Evolutionary conservation across 768 basidiomycete genomes (phyloP).

Genomic region (Lenzites betulinus): DNA sequence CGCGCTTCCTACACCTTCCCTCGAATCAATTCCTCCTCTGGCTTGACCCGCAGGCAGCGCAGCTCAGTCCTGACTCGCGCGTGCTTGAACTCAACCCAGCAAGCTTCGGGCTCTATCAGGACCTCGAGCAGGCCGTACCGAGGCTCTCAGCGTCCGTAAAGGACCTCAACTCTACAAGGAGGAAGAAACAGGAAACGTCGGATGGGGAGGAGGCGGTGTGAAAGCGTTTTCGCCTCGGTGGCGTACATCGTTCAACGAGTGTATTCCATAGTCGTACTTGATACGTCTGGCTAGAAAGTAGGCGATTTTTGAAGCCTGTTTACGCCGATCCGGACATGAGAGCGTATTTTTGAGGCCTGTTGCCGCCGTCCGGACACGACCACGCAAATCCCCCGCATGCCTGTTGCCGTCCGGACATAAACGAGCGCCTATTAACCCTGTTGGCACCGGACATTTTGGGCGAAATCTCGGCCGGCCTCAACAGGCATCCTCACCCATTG

Average conservation of each 20-base stretch:
- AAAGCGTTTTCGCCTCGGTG: not conserved
- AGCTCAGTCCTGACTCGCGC: not conserved
- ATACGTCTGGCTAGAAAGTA: not conserved
- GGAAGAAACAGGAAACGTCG: not conserved
- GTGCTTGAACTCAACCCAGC: not conserved
- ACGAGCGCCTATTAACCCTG: not conserved
- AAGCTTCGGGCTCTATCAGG: not conserved
- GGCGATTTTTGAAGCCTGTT: not conserved
- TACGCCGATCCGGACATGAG: not conserved
- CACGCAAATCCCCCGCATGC: not conserved
- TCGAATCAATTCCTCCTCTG: not conserved
- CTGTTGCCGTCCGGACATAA: not conserved
- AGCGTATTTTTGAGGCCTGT: not conserved
- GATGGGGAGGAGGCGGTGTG: not conserved
- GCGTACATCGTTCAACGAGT: not conserved
- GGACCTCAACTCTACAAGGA: not conserved
- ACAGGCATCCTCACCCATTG: not conserved
- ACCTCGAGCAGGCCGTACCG: not conserved
- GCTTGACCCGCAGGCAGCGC: not conserved
- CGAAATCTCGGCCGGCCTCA: not conserved
- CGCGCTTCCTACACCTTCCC: not conserved
- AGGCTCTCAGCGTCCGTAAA: not conserved
- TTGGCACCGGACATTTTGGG: not conserved
- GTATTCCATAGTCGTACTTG: not conserved
- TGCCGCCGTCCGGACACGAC: not conserved